Evolutionary conservation across 1,139 yeast genomes (phyloP).

Genomic region (Debaryomyces robertsiae): DNA sequence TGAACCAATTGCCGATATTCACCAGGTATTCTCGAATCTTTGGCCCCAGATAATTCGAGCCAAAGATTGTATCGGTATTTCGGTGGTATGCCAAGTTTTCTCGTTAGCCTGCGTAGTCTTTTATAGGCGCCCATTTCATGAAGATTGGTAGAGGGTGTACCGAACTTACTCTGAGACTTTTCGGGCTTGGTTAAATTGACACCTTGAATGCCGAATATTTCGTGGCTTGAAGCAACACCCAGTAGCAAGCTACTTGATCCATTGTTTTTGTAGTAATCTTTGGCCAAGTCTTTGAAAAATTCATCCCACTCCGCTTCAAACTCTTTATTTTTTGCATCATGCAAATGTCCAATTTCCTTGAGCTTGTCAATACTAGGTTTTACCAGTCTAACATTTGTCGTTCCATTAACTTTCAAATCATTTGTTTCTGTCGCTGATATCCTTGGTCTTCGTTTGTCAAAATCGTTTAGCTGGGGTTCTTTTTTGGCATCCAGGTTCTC

Average conservation of each 20-base stretch:
- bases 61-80: constrained; percentile 52
- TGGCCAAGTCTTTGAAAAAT: constrained; percentile 30
- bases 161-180: constrained; percentile 7
- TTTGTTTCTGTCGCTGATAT: constrained; percentile 11
- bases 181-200: constrained; percentile 28
- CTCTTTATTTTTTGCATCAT: constrained; percentile 34
- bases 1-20: constrained; percentile 40
- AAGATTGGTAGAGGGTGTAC: background rate
- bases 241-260: background rate
- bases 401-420: constrained; percentile 14
- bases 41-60: constrained; percentile 59
- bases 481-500: background rate
- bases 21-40: constrained; percentile 49
- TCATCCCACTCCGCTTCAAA: constrained; percentile 39
- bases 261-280: constrained; percentile 28
- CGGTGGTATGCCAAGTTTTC: constrained; percentile 50
- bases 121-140: constrained; percentile 16
- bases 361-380: constrained; percentile 26
- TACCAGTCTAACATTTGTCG: constrained; percentile 8
- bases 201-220: constrained; percentile 44
- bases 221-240: constrained; percentile 15
- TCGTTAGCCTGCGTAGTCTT: constrained; percentile 38
- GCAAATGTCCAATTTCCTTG: constrained; percentile 34
- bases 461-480: constrained; percentile 5
- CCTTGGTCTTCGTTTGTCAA: constrained; percentile 11